Conservation (phyloP, 257 asterid genomes). For the Penstemon eatonii region DNA sequence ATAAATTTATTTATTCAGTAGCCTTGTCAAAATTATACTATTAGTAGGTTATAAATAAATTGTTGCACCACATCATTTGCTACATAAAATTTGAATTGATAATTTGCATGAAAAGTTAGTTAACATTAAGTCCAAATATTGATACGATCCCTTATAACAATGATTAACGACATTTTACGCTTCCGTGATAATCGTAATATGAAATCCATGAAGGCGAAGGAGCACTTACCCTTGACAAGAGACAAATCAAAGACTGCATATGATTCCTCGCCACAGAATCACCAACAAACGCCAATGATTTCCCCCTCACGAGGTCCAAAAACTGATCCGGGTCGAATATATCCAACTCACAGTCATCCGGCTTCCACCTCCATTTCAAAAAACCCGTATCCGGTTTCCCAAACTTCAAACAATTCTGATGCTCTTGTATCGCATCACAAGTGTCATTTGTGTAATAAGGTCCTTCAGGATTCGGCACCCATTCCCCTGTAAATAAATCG, state of each 20-base stretch:
- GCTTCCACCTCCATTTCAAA: constrained; percentile 69
- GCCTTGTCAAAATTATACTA: too few species aligned
- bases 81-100: too few species aligned
- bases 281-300: constrained; percentile 62
- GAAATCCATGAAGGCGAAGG: background rate
- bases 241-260: constrained; percentile 69
- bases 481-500: constrained; percentile 74
- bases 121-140: too few species aligned
- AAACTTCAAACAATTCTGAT: constrained; percentile 61
- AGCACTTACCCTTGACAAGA: constrained; percentile 48
- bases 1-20: too few species aligned
- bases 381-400: constrained; percentile 58
- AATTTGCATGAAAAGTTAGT: too few species aligned
- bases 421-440: constrained; percentile 53
- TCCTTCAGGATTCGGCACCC: constrained; percentile 69
- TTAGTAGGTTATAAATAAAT: too few species aligned
- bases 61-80: too few species aligned
- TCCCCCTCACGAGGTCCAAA: constrained; percentile 48
- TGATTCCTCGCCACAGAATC: constrained; percentile 70
- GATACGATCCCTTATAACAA: too few species aligned
- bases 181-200: too few species aligned
- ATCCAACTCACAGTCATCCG: constrained; percentile 56
- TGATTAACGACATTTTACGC: too few species aligned
- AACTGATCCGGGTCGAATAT: constrained; percentile 39
- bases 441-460: constrained; percentile 70